Evolutionary conservation across 257 asterid species (phyloP), one percentile per base, ranked within the genome.

Genomic region (Jaltomata sinuosa): DNA sequence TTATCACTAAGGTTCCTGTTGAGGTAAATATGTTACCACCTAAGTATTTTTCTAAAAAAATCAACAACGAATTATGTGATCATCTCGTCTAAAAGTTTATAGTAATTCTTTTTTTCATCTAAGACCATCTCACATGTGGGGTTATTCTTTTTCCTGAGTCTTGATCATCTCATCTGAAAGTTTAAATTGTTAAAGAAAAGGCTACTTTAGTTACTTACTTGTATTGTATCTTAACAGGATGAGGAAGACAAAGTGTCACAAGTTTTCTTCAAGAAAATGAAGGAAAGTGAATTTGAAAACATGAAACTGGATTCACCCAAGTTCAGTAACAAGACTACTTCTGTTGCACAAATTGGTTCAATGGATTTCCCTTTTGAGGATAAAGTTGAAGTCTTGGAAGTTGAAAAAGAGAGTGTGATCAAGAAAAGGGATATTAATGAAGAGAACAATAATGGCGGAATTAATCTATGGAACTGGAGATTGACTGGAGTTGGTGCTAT

Each of bases 261-360:
- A 74, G 98, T 93, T 83, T 92, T 90, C 93, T 92, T 93, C 94
- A 94, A 91, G 92, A 94, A 92, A 71, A 85, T 80, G 93, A 90
- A 83, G 89, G 94, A 90, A 55, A 61, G 88, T 27, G 93, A 94
- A 90, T 93, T 91, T 50, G 97, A 83, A 91, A 97, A 93, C 92
- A 91, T 92, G 88, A 95, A 92, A 71, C 65, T 91, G 84, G 97
- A 95, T 7, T 94, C 98, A 3, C 95, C 97, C 21, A 89, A 59
- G 87, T 88, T 90, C 81, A 83, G 69, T 84, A 69, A 62, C 85
- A 55, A 53, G 76, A 52, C 25, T 68, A 19, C 0, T 34, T n/a
- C 64, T 72, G 22, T 89, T 85, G 87, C 92, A 27, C 93, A 81
- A 81, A 29, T 81, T 40, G 94, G 87, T 80, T 80, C 84, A 3